Base-by-base conservation (phyloP, 2,329 filamentous ascomycete genomes). In the Cladobotryum mycophilum region DNA sequence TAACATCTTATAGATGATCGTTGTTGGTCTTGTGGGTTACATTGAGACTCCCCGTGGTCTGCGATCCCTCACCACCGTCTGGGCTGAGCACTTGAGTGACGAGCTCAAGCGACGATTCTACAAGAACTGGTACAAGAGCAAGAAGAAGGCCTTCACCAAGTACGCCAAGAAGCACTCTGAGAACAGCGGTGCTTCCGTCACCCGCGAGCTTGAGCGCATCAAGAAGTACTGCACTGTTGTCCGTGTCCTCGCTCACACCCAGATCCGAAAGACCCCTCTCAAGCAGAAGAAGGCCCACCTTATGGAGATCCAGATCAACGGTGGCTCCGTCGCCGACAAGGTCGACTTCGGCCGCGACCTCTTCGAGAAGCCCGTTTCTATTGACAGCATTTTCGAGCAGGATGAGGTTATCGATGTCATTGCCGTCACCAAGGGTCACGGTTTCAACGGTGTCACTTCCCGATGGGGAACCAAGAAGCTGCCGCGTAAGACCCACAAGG, bases 121-220 rank as follows among this genome's bases (percentile, higher is more conserved):
- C 89, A 97, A 97, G 90, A 99, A 99, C 88, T 99, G 93, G 93
- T 99, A 99, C 88, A 96, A 96, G 88, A 90, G 85, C 84, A 99
- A 99, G 91, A 97, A 96, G 89, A 99, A 99, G 92, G 93, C 93
- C 58, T 99, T 99, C 83, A 99, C 93, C 84, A 96, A 95, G 84
- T 99, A 99, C 80, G 89, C 93, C 82, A 99, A 97, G 89, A 92
- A 95, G 86, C 89, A 97, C 86, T 90, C 92, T 60, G 92, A 97
- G 82, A 86, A 78, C 80, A 88, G 76, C 77, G 91, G 89, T 69
- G 79, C 88, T 65, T 90, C 89, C 70, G 87, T 97, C 81, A 90
- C 88, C 76, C 88, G 89, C 72, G 93, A 99, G 79, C 85, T 99
- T 71, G 93, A 97, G 87, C 91, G 93, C 78, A 97, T 99, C 80